These are phyloP conservation scores for rapeseed (Brassica napus) DNA, from an alignment of 345 rosid species.

Conservation along the genomic window Da-Ae NC_063441.1:3733501-3734000, in stretches of 20 bases:
- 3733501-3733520: not conserved
- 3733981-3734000: not conserved
- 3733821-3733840: not conserved
- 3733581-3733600: conserved; percentile 22
- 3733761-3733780: not conserved
- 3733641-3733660: conserved; percentile 37
- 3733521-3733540: conserved; percentile 23
- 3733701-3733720: conserved; percentile 13
- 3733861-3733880: not conserved
- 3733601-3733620: not conserved
- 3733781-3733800: conserved; percentile 19
- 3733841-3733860: not conserved
- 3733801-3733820: not conserved
- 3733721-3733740: conserved; percentile 32
- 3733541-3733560: conserved; percentile 26
- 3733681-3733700: not conserved
- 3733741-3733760: conserved; percentile 31
- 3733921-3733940: not conserved
- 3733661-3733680: conserved; percentile 27
- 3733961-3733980: not conserved
- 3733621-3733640: conserved; percentile 45
- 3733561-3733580: conserved; percentile 34
- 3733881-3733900: not conserved
- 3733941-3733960: not conserved
- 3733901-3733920: not conserved